Percentiles rank a stretch among this genome's conserved stretches.
Evolutionary conservation across 2,329 filamentous ascomycete genomes (phyloP).

Genomic region (Aspergillus terreus): DNA sequence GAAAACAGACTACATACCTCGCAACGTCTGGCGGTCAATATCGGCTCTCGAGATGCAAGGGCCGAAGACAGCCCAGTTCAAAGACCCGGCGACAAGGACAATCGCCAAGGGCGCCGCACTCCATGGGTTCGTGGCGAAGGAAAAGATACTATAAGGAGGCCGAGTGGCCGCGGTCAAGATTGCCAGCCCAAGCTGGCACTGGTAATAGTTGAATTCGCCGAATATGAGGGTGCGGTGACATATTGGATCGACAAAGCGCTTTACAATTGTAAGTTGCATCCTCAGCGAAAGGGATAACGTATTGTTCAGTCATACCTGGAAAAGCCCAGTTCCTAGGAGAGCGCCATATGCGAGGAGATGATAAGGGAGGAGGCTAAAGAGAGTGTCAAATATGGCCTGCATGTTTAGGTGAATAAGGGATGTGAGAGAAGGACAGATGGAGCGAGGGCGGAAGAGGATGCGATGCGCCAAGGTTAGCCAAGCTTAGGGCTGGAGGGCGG

Average conservation of each 20-base stretch:
- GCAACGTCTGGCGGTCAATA: conserved; percentile 28
- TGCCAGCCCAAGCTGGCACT: conserved; percentile 32
- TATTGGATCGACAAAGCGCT: neutral
- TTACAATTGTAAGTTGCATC: neutral
- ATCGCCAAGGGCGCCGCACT: conserved; percentile 27
- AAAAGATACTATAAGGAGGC: conserved; percentile 30
- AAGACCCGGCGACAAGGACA: conserved; percentile 24
- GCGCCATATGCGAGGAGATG: conserved; percentile 40
- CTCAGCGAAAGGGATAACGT: neutral
- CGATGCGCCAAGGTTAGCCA: too few species aligned
- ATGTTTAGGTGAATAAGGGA: conserved; percentile 6
- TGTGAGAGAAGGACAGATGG: neutral
- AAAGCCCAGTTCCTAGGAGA: conserved; percentile 38
- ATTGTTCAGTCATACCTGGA: conserved; percentile 19
- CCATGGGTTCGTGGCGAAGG: conserved; percentile 19
- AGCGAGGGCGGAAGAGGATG: neutral
- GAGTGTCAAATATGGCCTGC: conserved; percentile 8
- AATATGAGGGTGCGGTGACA: conserved; percentile 33
- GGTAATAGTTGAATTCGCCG: conserved; percentile 35
- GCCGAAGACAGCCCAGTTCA: conserved; percentile 37
- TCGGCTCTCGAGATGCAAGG: conserved; percentile 32
- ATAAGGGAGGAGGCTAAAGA: conserved; percentile 24
- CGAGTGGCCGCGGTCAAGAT: conserved; percentile 31
- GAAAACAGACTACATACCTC: conserved; percentile 11
- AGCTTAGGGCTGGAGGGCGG: too few species aligned